Base-by-base conservation (phyloP, 371 early-diverging fungal species). In the Mucor ambiguus region DNA sequence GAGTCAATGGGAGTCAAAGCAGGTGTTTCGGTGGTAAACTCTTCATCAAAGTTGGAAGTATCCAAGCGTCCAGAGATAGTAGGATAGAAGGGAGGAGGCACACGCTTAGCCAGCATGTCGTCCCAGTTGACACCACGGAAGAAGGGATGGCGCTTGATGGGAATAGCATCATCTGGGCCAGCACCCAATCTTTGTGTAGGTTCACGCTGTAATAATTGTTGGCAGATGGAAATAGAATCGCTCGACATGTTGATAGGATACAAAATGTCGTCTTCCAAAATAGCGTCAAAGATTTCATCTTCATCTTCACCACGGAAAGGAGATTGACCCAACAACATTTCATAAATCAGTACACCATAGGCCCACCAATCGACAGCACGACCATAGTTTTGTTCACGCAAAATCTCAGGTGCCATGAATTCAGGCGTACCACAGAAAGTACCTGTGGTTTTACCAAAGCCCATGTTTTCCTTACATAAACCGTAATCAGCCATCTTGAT, bases 361-460 rank as follows among this genome's bases (percentile, higher is more conserved):
- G 99, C 95, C 99, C 99, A 99, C 96, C 99, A 98, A 80, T 99
- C 99, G 0, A 96, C 97, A 0, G 91, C 91, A 41, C 92, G 90
- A 8, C 92, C 94, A 75, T 99, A 99, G 54, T 90, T 91, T 80
- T 95, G 91, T 67, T 96, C 97, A 55, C 85, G 77, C 28, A 99
- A 83, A 37, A 99, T 96, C 76, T 99, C 99, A n/a, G 99, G 99
- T 0, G 99, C 99, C 95, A 99, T 97, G 74, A 96, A 99, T 80
- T 99, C 99, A 16, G 99, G 99, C 14, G 99, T 99, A 54, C 99
- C 99, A 80, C 98, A 98, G 81, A 99, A 95, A 0, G 98, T 98
- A 68, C 87, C 91, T 8, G 96, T 95, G 28, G 71, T 88, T 84
- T 35, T 80, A 14, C 95, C 93, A 70, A 89, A 88, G 46, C 88